Evolutionary conservation across 129 eudicot genomes (phyloP), one percentile per base, ranked within the genome.

Genomic region (Ambrosia artemisiifolia): DNA sequence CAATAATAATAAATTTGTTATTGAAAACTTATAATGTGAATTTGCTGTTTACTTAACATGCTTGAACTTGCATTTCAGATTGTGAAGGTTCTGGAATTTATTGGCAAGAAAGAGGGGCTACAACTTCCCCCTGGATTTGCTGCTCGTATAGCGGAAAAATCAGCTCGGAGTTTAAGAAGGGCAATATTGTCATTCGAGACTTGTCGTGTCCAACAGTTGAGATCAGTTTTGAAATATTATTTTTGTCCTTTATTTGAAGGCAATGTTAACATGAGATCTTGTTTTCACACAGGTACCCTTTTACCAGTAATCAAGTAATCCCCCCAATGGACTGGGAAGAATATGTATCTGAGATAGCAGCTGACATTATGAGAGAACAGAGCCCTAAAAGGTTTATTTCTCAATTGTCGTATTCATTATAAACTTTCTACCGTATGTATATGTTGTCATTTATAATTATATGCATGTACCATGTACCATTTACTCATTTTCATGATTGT

Each of bases 311-410:
- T 80, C 98, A 93, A 85, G 79, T 83, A 13, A 93, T 93, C 74
- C 80, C 93, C 50, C 89, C 87, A 63, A 93, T 93, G 96, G 98
- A 93, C 63, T 93, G 98, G 98, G 98, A 93, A 80, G 92, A 85
- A 75, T 93, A 90, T 82, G 79, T 93, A 73, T 74, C 82, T 11
- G 96, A 93, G 63, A 93, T 93, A 73, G 92, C 98, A 50, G 83
- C 92, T 71, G 94, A 91, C 81, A 90, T 93, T 47, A 84, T 90
- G 90, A 93, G 86, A 79, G 98, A 90, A 75, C 98, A 90, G 79
- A 90, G 96, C 82, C 98, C 98, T 34, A 93, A 93, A 85, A 80
- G 96, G 98, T 93, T 75, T 53, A 64, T 63, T 40, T 51, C 11
- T 62, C 54, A 10, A 38, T 20, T 40, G 7, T 67, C 42, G 46